Conservation (phyloP, 2,329 filamentous ascomycete species). For the Exophiala dermatitidis region DNA sequence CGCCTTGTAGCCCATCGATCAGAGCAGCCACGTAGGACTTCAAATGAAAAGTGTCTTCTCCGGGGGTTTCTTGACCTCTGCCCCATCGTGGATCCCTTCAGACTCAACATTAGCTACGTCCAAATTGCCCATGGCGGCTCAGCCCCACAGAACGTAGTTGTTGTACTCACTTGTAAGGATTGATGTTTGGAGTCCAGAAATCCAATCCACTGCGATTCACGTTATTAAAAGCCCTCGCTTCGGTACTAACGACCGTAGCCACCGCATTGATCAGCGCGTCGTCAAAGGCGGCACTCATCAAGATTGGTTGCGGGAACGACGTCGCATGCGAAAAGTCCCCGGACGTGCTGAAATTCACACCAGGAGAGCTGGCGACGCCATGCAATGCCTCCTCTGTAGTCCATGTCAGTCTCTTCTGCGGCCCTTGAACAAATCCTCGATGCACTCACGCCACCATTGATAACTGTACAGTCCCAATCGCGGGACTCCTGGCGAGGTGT, state of each 20-base stretch:
- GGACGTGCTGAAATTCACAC: slow-evolving; percentile 48
- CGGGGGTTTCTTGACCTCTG: slow-evolving; percentile 54
- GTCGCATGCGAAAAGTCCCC: slow-evolving; percentile 55
- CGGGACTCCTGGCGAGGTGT: slow-evolving; percentile 44
- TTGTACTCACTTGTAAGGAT: slow-evolving; percentile 43
- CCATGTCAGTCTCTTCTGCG: slow-evolving; percentile 1
- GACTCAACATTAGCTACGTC: not conserved
- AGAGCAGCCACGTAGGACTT: slow-evolving; percentile 47
- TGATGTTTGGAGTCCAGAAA: slow-evolving; percentile 63
- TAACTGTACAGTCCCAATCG: slow-evolving; percentile 53
- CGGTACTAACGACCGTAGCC: slow-evolving; percentile 48
- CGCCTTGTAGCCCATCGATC: slow-evolving; percentile 49
- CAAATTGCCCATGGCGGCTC: no score
- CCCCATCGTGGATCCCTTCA: slow-evolving; percentile 56
- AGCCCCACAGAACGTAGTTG: no score
- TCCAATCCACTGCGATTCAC: slow-evolving; percentile 49
- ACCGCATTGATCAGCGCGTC: slow-evolving; percentile 54
- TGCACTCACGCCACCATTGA: slow-evolving; percentile 30
- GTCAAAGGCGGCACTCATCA: slow-evolving; percentile 57
- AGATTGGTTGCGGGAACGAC: slow-evolving; percentile 58
- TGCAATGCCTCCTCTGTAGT: slow-evolving; percentile 44
- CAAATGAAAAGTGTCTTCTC: slow-evolving; percentile 49
- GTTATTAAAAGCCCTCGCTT: slow-evolving; percentile 61
- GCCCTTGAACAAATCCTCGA: not conserved
- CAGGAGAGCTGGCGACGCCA: slow-evolving; percentile 50